Conservation (phyloP, 345 rosid genomes). For the Leavenworthia alabamica region DNA sequence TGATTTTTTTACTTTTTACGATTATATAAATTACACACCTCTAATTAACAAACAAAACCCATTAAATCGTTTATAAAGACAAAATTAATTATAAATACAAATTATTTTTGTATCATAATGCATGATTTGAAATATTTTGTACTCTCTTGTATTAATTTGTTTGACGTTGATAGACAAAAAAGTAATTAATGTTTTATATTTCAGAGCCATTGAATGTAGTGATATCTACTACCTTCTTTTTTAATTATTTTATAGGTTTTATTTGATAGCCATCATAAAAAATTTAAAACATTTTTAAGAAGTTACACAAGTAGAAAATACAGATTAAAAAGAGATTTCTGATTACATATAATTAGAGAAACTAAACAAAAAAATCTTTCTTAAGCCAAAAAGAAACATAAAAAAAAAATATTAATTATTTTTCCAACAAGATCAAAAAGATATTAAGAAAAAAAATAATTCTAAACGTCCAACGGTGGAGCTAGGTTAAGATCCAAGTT, state of each 20-base stretch:
- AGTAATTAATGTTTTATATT: constrained; percentile 8
- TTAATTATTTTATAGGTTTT: no score
- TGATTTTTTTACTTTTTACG: background rate
- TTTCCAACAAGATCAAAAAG: background rate
- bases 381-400: background rate
- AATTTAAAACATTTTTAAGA: background rate
- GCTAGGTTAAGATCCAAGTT: constrained; percentile 66
- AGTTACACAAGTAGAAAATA: background rate
- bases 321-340: background rate
- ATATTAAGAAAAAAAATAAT: background rate
- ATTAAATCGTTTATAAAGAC: background rate
- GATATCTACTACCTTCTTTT: background rate
- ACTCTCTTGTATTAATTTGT: background rate
- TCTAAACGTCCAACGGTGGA: constrained; percentile 57
- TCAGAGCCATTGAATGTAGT: constrained; percentile 14
- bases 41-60: background rate
- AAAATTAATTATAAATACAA: background rate
- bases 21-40: background rate
- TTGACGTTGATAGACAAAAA: constrained; percentile 14
- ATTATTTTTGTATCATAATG: background rate
- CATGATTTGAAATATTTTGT: background rate
- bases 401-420: background rate
- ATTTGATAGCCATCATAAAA: background rate
- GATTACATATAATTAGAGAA: background rate
- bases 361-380: background rate